phyloP scores from a whole-genome alignment of 805 yeast species.

The Dipodascus geniculatus region DNA sequence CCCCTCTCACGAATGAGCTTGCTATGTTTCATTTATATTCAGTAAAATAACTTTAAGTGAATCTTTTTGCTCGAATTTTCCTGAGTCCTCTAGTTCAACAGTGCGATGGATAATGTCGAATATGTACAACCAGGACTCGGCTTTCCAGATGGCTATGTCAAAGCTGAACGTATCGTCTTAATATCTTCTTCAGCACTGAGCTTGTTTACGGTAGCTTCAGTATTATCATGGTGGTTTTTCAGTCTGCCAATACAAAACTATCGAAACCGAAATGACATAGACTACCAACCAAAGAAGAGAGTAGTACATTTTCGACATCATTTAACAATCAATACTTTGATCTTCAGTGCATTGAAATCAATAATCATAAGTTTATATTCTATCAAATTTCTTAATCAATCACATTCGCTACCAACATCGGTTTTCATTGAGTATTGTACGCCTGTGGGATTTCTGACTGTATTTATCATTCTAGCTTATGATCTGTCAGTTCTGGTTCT shows the following conservation, averaged over 20 bases:
- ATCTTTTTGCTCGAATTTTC: no score
- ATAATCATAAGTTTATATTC: not conserved
- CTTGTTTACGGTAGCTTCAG: not conserved
- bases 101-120: no score
- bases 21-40: no score
- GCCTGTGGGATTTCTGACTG: not conserved
- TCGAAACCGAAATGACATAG: not conserved
- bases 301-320: not conserved
- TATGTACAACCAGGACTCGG: not conserved
- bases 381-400: no score
- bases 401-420: not conserved
- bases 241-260: not conserved
- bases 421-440: not conserved
- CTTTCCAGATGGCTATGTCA: not conserved
- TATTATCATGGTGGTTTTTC: not conserved
- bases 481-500: not conserved
- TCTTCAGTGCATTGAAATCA: not conserved
- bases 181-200: not conserved
- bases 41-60: no score
- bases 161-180: not conserved
- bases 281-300: not conserved
- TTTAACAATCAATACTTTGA: not conserved
- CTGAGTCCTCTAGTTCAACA: no score
- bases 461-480: not conserved
- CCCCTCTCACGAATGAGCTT: no score